Base-by-base conservation (phyloP, 495 filamentous ascomycete genomes). In the Lophiotrema nucula region DNA sequence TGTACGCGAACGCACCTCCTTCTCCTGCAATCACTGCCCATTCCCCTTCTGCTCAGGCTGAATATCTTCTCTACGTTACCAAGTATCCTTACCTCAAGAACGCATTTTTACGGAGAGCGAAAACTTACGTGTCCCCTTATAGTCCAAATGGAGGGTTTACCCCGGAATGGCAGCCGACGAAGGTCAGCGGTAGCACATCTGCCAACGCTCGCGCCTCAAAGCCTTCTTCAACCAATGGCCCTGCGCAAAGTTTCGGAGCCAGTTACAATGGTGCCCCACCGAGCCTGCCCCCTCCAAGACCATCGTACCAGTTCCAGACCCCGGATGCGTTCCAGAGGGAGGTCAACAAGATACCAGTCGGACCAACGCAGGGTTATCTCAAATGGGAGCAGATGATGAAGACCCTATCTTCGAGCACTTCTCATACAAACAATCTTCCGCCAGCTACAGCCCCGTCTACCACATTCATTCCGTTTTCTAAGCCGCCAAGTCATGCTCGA, bases 71-170 rank as follows among this genome's bases (percentile, higher is more conserved):
- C 47, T 66, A 69, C 48, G 33, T 72, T 25, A 67, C 67, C 35
- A 61, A 69, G 50, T 74, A 74, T 56, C 70, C 70, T 11, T 74
- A 72, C 53, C 69, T 74, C 0, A 65, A 56, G 27, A 70, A 74
- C 56, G 64, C 67, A 42, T 72, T 63, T 53, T 66, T 69, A 46
- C 49, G 69, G 27, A 66, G 64, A 51, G 53, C 65, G 31, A 60
- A 62, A 49, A 64, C 62, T 50, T 70, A 74, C 54, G 56, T 68
- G 4, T 71, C 67, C 22, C 70, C 70, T 38, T 72, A 72, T 54
- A 60, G 56, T 43, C 53, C 56, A 10, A 28, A 62, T 37, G 69
- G 67, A 27, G 68, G 70, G 24, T 70, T 69, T 52, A 56, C 64
- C 4, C 28, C 53, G 11, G 64, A 65, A 45, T 73, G 70, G 58